These are phyloP conservation scores for Edaphochlamys debaryana DNA, from an alignment of 139 green algal genomes.

Conservation along the genomic window DNA sequence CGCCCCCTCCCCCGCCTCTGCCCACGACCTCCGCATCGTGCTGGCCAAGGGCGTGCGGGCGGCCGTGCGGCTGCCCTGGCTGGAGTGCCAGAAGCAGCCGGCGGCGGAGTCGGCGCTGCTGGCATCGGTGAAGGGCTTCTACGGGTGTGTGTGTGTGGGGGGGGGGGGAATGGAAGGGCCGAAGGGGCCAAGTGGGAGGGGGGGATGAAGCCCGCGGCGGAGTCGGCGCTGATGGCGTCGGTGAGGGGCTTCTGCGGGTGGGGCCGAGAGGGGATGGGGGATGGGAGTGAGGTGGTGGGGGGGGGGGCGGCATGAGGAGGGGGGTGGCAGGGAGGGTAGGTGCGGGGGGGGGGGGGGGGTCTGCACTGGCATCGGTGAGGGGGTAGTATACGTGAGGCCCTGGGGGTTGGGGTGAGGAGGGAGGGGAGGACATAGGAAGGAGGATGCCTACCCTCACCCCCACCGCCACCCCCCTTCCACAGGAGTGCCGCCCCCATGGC, in stretches of 20 bases:
- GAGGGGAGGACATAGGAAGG: too few relatives aligned
- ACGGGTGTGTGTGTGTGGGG: not conserved
- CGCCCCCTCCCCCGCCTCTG: not conserved
- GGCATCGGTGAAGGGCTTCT: conserved; percentile 51
- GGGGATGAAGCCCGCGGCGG: conserved; percentile 54
- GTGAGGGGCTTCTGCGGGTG: conserved; percentile 55
- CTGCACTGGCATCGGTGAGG: too few relatives aligned
- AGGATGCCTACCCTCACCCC: too few relatives aligned
- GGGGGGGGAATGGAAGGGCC: too few relatives aligned
- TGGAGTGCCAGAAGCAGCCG: conserved; percentile 57
- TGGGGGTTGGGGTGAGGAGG: too few relatives aligned
- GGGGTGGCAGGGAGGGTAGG: too few relatives aligned
- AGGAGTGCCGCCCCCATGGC: not conserved
- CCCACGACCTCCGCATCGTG: conserved; percentile 54
- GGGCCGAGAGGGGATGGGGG: not conserved
- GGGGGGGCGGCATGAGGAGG: too few relatives aligned
- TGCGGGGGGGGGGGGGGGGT: too few relatives aligned
- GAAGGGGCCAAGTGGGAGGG: too few relatives aligned
- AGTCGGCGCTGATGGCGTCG: conserved; percentile 51
- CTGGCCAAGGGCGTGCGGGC: not conserved
- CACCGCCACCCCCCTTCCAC: too few relatives aligned
- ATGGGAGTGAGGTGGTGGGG: too few relatives aligned
- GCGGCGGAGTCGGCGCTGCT: conserved; percentile 59
- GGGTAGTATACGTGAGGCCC: too few relatives aligned
- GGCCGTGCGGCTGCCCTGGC: conserved; percentile 71